phyloP scores from a whole-genome alignment of 106 monocot genomes.

The Apostasia ramifera region DNA sequence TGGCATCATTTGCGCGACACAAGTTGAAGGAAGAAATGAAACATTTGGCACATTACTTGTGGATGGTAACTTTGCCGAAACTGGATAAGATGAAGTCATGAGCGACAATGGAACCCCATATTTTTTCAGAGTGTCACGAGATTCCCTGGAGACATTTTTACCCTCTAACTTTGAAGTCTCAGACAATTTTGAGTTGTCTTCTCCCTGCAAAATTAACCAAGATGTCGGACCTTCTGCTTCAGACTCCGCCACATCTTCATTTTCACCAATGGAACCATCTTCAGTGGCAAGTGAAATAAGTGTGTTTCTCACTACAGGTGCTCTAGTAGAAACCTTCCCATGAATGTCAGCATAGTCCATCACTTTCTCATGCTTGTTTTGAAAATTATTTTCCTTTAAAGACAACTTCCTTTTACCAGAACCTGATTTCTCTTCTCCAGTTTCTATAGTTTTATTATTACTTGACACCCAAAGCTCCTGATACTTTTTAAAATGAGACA shows the following conservation, averaged over 20 bases:
- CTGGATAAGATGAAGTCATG: constrained; percentile 27
- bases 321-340: constrained; percentile 23
- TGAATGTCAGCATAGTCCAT: constrained; percentile 16
- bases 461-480: constrained; percentile 37
- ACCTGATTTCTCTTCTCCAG: constrained; percentile 42
- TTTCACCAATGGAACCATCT: constrained; percentile 61
- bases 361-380: constrained; percentile 45
- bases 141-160: constrained; percentile 21
- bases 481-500: constrained; percentile 24
- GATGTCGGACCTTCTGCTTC: constrained; percentile 73
- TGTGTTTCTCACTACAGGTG: constrained; percentile 25
- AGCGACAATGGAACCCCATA: constrained; percentile 46
- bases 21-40: constrained; percentile 20
- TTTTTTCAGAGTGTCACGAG: constrained; percentile 19
- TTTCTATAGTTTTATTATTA: constrained; percentile 26
- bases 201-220: constrained; percentile 44
- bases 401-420: constrained; percentile 46
- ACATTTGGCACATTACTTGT: constrained; percentile 17
- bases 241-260: constrained; percentile 74
- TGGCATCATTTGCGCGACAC: constrained; percentile 49
- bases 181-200: constrained; percentile 33
- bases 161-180: constrained; percentile 23
- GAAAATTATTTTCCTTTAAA: constrained; percentile 43
- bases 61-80: constrained; percentile 19
- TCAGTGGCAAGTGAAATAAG: constrained; percentile 46